These are phyloP conservation scores for Coffea eugenioides DNA, from an alignment of 257 asterid species.

Conservation along the genomic window DNA sequence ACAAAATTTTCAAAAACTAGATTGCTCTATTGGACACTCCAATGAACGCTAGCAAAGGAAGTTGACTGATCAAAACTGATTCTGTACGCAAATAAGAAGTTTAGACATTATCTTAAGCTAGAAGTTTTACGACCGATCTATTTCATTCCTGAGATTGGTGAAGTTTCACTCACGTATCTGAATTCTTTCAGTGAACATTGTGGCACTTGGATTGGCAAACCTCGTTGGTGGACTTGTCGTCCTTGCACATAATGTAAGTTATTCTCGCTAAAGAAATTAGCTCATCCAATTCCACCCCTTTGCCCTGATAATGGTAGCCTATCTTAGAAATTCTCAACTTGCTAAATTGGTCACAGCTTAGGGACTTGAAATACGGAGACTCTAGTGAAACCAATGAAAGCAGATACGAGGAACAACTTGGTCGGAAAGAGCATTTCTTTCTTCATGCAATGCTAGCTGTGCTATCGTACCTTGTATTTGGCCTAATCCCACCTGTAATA, in stretches of 20 bases:
- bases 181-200: conserved; percentile 43
- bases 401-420: conserved; percentile 43
- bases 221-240: conserved; percentile 45
- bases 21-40: too few relatives aligned
- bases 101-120: not conserved
- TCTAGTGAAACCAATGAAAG: conserved; percentile 11
- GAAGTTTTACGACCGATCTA: not conserved
- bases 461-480: conserved; percentile 50
- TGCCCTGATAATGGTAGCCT: not conserved
- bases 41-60: too few relatives aligned
- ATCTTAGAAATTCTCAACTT: not conserved
- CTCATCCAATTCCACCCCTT: not conserved
- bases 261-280: not conserved
- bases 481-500: conserved; percentile 46
- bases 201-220: conserved; percentile 64
- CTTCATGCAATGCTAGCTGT: conserved; percentile 47
- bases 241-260: conserved; percentile 40
- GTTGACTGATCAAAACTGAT: too few relatives aligned
- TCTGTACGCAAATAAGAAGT: too few relatives aligned
- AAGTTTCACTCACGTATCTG: not conserved
- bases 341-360: conserved; percentile 38
- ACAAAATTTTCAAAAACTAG: too few relatives aligned
- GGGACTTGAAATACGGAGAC: conserved; percentile 43
- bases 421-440: conserved; percentile 38
- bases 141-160: not conserved